A percentile compares a stretch with the other conserved stretches of the same genome.
Conservation (phyloP, 208 protist species). For the Leishmania gerbilli region DNA sequence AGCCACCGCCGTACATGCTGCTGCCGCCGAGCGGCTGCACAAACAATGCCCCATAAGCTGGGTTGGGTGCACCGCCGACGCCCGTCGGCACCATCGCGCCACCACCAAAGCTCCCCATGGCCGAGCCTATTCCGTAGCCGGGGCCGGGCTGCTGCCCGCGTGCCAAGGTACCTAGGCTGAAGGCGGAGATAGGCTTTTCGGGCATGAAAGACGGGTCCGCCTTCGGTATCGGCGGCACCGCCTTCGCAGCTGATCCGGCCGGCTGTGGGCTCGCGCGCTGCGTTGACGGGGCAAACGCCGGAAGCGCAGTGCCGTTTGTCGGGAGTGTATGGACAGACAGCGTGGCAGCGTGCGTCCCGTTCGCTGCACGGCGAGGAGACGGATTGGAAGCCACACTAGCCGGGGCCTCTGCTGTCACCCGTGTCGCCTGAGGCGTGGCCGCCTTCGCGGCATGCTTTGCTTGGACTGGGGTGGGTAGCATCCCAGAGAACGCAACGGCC, state of each 20-base stretch:
- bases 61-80: neutral
- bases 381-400: neutral
- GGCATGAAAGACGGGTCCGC: neutral
- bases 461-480: neutral
- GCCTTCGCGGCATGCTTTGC: neutral
- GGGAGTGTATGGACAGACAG: neutral
- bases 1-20: neutral
- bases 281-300: neutral
- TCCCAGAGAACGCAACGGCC: neutral
- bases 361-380: constrained; percentile 1
- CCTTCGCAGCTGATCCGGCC: neutral
- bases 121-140: constrained; percentile 11
- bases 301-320: neutral
- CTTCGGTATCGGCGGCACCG: neutral
- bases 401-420: neutral
- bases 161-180: neutral
- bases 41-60: constrained; percentile 13
- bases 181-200: neutral
- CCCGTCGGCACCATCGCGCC: neutral
- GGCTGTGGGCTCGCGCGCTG: constrained; percentile 2
- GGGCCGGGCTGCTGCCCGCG: constrained; percentile 2
- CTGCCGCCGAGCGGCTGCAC: neutral
- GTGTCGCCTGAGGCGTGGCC: neutral
- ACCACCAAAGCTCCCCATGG: constrained; percentile 1
- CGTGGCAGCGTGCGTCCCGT: neutral